phyloP scores from a whole-genome alignment of 108 stramenopile species.

The Pseudonitzschia pungens region DNA sequence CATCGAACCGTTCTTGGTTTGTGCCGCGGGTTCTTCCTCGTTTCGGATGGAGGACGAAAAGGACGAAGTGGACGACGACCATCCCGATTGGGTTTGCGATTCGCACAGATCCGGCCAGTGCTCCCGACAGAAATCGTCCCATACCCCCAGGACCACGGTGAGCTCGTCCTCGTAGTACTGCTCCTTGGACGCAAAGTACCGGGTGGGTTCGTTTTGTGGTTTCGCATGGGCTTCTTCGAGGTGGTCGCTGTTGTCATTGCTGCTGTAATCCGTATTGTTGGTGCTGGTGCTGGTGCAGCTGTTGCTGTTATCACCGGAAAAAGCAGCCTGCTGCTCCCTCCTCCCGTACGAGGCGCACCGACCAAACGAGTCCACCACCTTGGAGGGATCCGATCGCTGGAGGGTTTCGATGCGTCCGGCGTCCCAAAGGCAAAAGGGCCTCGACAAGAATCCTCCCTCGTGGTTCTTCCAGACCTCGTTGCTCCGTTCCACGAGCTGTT shows the following conservation, averaged over 20 bases:
- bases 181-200: slow-evolving; percentile 29
- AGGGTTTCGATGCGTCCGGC: slow-evolving; percentile 23
- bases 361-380: slow-evolving; percentile 29
- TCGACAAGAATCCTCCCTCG: neutral
- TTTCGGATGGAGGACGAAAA: too few species aligned
- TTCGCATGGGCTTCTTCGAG: too few species aligned
- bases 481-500: slow-evolving; percentile 28
- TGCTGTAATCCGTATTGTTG: too few species aligned
- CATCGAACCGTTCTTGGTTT: too few species aligned
- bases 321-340: neutral
- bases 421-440: slow-evolving; percentile 39
- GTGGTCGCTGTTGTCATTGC: too few species aligned
- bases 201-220: too few species aligned
- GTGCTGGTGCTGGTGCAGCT: too few species aligned
- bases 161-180: slow-evolving; percentile 37
- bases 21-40: too few species aligned
- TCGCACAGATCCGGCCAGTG: slow-evolving; percentile 24
- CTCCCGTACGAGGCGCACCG: slow-evolving; percentile 31
- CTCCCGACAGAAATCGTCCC: slow-evolving; percentile 42
- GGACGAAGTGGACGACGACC: too few species aligned
- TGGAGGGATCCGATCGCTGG: slow-evolving; percentile 17
- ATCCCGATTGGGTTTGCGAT: too few species aligned
- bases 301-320: too few species aligned
- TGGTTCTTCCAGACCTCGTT: neutral
- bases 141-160: slow-evolving; percentile 22